A percentile compares a stretch with the other conserved stretches of the same genome.
Evolutionary conservation across 2,329 filamentous ascomycete species (phyloP).

Genomic region (Neopestalotiopsis rosae): DNA sequence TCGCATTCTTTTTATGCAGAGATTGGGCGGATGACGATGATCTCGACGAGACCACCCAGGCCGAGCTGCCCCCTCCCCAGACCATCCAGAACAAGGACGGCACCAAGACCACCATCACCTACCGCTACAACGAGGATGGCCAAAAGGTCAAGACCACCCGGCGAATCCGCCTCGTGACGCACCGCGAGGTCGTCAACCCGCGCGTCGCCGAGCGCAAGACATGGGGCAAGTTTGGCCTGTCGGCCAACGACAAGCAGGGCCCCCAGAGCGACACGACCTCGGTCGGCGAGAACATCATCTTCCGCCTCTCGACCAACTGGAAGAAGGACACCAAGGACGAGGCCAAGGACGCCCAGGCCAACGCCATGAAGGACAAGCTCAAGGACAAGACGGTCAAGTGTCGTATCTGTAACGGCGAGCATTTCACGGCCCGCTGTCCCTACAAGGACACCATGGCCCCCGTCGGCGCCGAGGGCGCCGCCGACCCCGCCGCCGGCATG

Average conservation of each 20-base stretch:
- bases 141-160: constrained; percentile 98
- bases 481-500: constrained; percentile 61
- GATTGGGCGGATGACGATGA: constrained; percentile 98
- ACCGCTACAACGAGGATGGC: constrained; percentile 87
- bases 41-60: constrained; percentile 70
- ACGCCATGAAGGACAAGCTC: constrained; percentile 79
- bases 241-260: constrained; percentile 82
- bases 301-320: constrained; percentile 93
- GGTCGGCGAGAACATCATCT: constrained; percentile 97
- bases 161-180: constrained; percentile 88
- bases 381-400: constrained; percentile 99
- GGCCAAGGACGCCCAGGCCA: constrained; percentile 74
- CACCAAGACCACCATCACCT: constrained; percentile 93
- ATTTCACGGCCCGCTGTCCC: constrained; percentile 98
- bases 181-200: constrained; percentile 94
- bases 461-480: constrained; percentile 64
- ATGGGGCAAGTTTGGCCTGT: constrained; percentile 92
- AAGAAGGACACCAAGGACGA: constrained; percentile 87
- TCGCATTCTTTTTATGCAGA: constrained; percentile 23
- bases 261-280: constrained; percentile 89
- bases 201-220: constrained; percentile 92
- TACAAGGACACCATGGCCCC: constrained; percentile 99
- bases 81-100: constrained; percentile 98
- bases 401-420: constrained; percentile 97
- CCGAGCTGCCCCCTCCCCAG: constrained; percentile 80